Evolutionary conservation across 164 flowering plant genomes (phyloP).

Genomic region (Sextonia rubra): DNA sequence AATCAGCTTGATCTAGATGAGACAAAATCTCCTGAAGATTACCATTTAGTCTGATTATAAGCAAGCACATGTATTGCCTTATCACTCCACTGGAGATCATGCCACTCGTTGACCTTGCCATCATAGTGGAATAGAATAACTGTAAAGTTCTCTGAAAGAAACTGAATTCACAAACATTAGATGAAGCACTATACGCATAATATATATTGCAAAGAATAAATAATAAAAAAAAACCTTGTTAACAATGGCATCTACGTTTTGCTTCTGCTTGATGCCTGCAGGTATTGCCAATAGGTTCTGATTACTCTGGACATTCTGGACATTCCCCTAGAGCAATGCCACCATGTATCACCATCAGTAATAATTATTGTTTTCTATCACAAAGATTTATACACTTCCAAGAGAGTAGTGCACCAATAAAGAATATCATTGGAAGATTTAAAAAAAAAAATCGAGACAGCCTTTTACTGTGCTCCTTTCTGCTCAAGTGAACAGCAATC

Average conservation of each 20-base stretch:
- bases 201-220: background rate
- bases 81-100: conserved; percentile 72
- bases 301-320: conserved; percentile 15
- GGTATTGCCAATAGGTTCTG: conserved; percentile 79
- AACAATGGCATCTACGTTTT: conserved; percentile 70
- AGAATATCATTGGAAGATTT: background rate
- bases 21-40: conserved; percentile 10
- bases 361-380: background rate
- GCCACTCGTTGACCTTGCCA: conserved; percentile 77
- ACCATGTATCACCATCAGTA: background rate
- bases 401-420: background rate
- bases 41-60: conserved; percentile 96
- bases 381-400: background rate
- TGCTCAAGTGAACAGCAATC: background rate
- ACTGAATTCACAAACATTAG: conserved; percentile 68
- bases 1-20: background rate
- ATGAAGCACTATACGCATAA: conserved; percentile 6
- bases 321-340: conserved; percentile 34
- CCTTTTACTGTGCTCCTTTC: too few species aligned
- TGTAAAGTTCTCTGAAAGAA: conserved; percentile 85
- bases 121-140: conserved; percentile 90
- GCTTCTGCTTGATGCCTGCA: conserved; percentile 79
- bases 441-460: background rate
- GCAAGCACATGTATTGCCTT: conserved; percentile 77
- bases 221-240: conserved; percentile 59